These are phyloP conservation scores for Guadua angustifolia DNA, from an alignment of 176 grass and related monocot species.

Conservation along the genomic window DNA sequence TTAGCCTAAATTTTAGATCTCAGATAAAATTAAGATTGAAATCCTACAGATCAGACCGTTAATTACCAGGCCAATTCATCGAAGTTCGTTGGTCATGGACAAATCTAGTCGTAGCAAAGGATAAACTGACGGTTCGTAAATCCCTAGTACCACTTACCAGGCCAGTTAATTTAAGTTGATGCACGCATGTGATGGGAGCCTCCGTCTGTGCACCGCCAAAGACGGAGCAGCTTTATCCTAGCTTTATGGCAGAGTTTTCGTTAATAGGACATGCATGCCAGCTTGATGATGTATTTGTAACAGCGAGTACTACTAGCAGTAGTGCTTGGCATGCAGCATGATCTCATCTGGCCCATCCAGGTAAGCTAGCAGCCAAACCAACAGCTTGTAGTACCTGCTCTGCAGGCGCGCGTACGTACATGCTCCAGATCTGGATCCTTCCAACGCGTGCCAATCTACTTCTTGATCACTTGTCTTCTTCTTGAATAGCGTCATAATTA, in stretches of 20 bases:
- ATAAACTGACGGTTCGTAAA: no score
- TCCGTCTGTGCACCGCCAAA: background rate
- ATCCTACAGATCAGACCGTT: no score
- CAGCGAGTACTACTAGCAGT: background rate
- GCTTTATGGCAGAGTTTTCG: background rate
- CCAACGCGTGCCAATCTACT: no score
- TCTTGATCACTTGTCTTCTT: no score
- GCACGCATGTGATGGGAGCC: background rate
- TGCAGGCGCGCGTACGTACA: no score
- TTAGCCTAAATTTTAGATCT: no score
- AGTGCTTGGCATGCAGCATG: background rate
- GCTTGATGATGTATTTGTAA: background rate
- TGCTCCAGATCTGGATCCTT: no score
- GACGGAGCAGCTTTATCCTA: background rate
- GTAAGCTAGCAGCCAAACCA: background rate
- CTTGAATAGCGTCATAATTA: no score
- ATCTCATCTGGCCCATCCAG: background rate
- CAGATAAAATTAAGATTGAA: no score
- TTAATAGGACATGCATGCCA: background rate
- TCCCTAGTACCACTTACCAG: background rate
- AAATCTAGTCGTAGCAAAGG: no score
- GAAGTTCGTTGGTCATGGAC: background rate
- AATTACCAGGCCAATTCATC: no score
- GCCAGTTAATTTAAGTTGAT: background rate
- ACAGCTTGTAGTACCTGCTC: background rate